A percentile compares a stretch with the other conserved stretches of the same genome.
phyloP scores from a whole-genome alignment of 129 eudicot genomes.

The Deinandra increscens region DNA sequence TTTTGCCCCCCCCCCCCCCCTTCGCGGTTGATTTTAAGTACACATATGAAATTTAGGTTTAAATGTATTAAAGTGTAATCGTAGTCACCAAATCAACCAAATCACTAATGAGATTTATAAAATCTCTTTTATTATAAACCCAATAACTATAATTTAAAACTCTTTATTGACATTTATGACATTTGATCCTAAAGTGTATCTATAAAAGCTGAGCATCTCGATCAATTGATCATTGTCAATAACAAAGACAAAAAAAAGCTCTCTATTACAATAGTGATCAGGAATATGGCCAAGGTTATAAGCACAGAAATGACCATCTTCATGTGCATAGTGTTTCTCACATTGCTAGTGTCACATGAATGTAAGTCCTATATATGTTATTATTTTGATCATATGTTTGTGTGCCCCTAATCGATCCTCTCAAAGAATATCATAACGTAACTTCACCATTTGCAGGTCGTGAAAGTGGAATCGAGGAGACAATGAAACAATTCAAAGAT shows the following conservation, averaged over 20 bases:
- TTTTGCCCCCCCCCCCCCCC: too few species aligned
- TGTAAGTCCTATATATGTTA: constrained; percentile 14
- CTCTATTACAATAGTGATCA: background rate
- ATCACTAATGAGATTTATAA: too few species aligned
- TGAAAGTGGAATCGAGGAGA: background rate
- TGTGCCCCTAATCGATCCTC: background rate
- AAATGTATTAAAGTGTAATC: too few species aligned
- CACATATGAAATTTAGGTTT: too few species aligned
- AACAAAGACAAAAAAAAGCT: background rate
- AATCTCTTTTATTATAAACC: background rate
- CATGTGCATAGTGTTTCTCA: constrained; percentile 6
- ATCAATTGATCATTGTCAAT: background rate
- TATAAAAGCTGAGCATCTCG: background rate
- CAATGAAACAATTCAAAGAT: too few species aligned
- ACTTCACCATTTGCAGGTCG: background rate
- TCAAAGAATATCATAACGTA: background rate
- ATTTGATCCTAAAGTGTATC: background rate
- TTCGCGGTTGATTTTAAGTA: too few species aligned
- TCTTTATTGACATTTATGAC: background rate
- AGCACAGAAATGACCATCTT: background rate
- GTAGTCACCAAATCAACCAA: too few species aligned
- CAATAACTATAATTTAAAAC: background rate
- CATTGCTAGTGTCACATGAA: constrained; percentile 20
- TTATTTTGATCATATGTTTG: background rate
- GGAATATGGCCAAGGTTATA: constrained; percentile 5